These are phyloP conservation scores for Neurospora pannonica DNA, from an alignment of 495 filamentous ascomycete genomes.

Conservation along the genomic window DNA sequence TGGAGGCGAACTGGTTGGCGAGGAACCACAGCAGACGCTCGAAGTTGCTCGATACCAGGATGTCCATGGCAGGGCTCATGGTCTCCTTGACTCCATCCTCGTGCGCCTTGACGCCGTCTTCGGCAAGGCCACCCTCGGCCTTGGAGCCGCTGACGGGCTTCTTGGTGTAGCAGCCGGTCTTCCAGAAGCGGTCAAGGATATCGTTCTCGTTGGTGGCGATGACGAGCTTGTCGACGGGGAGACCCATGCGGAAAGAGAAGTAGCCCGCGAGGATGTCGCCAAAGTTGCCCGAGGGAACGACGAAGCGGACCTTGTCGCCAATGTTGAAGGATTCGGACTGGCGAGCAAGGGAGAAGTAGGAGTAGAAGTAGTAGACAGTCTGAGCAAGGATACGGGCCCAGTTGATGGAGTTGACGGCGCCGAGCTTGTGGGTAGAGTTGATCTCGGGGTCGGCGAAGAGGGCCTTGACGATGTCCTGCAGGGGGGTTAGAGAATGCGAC, in stretches of 20 bases:
- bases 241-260: conserved; percentile 84
- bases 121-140: conserved; percentile 46
- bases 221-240: conserved; percentile 73
- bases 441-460: conserved; percentile 74
- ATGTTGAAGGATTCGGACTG: conserved; percentile 39
- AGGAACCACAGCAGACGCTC: conserved; percentile 95
- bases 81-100: conserved; percentile 74
- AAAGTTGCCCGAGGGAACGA: conserved; percentile 90
- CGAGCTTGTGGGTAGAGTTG: conserved; percentile 65
- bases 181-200: conserved; percentile 77
- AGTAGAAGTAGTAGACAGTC: conserved; percentile 84
- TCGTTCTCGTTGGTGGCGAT: conserved; percentile 92
- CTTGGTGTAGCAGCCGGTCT: conserved; percentile 75
- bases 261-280: conserved; percentile 92
- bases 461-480: conserved; percentile 80
- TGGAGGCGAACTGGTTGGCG: conserved; percentile 51
- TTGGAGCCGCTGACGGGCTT: conserved; percentile 45
- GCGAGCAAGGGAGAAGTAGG: conserved; percentile 70
- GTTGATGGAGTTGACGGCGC: conserved; percentile 87
- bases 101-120: conserved; percentile 58
- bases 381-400: conserved; percentile 87
- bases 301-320: conserved; percentile 59
- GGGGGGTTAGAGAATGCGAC: background rate
- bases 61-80: conserved; percentile 89
- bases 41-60: conserved; percentile 90